Evolutionary conservation across 768 basidiomycete species (phyloP), one percentile per base, ranked within the genome.

Genomic region (Calocera cornea): DNA sequence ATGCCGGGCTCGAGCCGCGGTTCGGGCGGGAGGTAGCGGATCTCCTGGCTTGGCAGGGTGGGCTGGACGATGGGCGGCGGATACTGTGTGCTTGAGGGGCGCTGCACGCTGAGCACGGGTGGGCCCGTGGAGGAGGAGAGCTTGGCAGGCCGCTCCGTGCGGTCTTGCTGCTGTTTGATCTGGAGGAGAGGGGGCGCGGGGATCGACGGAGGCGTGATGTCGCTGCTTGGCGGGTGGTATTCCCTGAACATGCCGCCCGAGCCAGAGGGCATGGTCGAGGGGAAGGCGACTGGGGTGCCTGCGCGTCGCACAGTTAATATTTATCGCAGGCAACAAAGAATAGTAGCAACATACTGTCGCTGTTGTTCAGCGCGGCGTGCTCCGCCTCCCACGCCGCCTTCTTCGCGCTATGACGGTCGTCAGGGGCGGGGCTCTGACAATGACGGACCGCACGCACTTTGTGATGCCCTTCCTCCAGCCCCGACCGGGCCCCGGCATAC

Each of bases 381-480:
- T 60, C 54, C 2, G 54, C 54, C 31, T 60, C 54, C 54, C 54
- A 60, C 14, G 24, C 54, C 27, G 54, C 54, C 54, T 60, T 60
- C 54, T 60, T 60, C 24, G 54, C 54, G 54, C 54, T 60, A 60
- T 60, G 54, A 60, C 31, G 54, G 54, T 60, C 19, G 54, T 60
- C 54, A 60, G 54, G 54, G n/a, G 54, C 27, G 54, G 27, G 27
- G 27, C 31, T 19, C 54, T 19, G 10, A 60, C 54, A 60, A 60
- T 60, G 44, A 47, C 19, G 44, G 31, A 60, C 14, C 27, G 27
- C 8, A 33, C 54, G 54, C 54, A 60, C 54, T 60, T 60, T 31
- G 54, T 60, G 54, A 60, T 60, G 54, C 54, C 54, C 54, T 60
- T 60, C 54, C 54, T 60, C 54, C 54, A 60, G 14, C 54, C 54